phyloP scores from a whole-genome alignment of 495 filamentous ascomycete genomes.

The Penicillium malachiteum region DNA sequence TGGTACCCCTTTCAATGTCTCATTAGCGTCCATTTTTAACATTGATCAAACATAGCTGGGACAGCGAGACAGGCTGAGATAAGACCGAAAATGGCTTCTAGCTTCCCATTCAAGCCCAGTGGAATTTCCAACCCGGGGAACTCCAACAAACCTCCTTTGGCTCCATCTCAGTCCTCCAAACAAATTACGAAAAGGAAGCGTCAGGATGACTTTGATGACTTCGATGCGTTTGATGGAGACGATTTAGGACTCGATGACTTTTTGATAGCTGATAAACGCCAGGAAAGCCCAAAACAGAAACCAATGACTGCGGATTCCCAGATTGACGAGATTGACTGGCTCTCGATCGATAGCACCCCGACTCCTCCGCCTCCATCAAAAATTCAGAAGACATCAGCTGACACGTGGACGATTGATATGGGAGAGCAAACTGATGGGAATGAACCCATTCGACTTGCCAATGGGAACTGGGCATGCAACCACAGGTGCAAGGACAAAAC shows the following conservation, averaged over 20 bases:
- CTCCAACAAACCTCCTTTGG: neutral
- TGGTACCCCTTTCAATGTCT: neutral
- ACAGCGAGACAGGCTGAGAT: conserved; percentile 64
- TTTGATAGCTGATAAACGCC: conserved; percentile 33
- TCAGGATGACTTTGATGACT: conserved; percentile 2
- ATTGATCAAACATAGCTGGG: conserved; percentile 56
- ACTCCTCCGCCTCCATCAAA: conserved; percentile 1
- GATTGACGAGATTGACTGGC: conserved; percentile 18
- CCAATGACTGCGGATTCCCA: neutral
- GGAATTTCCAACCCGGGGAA: neutral
- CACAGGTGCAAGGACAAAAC: conserved; percentile 77
- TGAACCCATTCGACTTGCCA: conserved; percentile 60
- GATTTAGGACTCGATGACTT: conserved; percentile 59
- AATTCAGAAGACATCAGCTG: neutral
- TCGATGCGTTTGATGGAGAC: conserved; percentile 55
- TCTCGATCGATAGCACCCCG: conserved; percentile 19
- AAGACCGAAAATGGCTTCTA: conserved; percentile 58
- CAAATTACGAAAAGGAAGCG: neutral
- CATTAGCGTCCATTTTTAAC: neutral
- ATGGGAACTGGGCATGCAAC: conserved; percentile 87
- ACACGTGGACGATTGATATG: conserved; percentile 11
- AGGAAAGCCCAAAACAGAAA: neutral
- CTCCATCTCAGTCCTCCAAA: neutral
- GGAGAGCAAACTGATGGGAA: conserved; percentile 19
- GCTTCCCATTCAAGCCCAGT: conserved; percentile 45